Base-by-base conservation (phyloP, 1,139 yeast genomes). In the Magnusiomyces starmeri region DNA sequence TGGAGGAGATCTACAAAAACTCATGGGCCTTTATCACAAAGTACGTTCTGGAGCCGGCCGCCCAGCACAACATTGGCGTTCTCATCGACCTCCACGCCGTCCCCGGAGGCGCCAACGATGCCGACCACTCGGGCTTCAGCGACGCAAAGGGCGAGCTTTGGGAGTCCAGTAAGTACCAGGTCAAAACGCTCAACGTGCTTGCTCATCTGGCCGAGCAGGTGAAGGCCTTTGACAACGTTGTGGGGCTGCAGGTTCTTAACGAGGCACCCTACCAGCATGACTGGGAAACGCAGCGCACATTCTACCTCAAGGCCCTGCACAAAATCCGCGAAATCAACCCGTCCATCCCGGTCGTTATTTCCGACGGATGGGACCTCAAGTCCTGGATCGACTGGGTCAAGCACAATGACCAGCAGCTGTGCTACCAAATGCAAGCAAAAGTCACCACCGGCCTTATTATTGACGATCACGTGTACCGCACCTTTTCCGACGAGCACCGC, bases 331-430 rank as follows among this genome's bases (percentile, higher is more conserved):
- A 70, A 25, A 71, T 73, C 10, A 85, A 87, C 62, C 52, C 65
- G 0, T 70, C 70, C 3, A 68, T 88, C 27, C 96, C 96, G 0
- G 73, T 92, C 8, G 71, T 85, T 18, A 85, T 92, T 49, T 86
- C 96, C 1, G 97, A 92, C 65, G 96, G 96, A 2, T 92, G 97
- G 97, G 83, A 89, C 82, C 77, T 94, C 3, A 78, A 78, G 56
- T 86, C 79, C 62, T 87, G 92, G 89, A 82, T 77, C 20, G 73
- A 81, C 52, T 86, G 87, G 83, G 69, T 87, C 4, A 74, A 74
- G 55, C 76, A 76, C 44, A 62, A 69, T 24, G 72, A 73, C 37
- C 67, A 69, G 34, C 62, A 66, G 4, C 62, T 72, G 8, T 49
- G 58, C 4, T 14, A 18, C 2, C 34, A 44, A 39, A 25, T 32